Evolutionary conservation across 2,329 filamentous ascomycete genomes (phyloP), one percentile per base, ranked within the genome.

Genomic region (Thelonectria discophora): DNA sequence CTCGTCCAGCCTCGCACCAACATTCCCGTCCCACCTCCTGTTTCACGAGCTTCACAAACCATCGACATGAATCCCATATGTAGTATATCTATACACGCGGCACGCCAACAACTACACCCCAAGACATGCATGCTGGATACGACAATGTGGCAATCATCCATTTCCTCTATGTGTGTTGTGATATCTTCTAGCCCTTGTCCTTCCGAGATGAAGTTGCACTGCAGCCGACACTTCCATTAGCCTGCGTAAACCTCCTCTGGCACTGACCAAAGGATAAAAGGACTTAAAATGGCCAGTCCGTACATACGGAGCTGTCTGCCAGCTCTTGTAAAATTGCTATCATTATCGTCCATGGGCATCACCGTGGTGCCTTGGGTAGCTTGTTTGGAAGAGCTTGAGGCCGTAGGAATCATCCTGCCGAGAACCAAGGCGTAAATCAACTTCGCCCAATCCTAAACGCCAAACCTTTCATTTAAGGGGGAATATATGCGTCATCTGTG

Each of bases 401-500:
- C 48, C 17, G 49, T 42, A 42, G 34, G 54, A 54, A 54, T 58
- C 50, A 58, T 53, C 53, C 50, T 70, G 63, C 68, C 63, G 67
- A 69, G 57, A 62, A 69, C 54, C 53, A 58, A 56, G 48, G 43
- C 59, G 62, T 55, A 64, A 66, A 67, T 65, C 64, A 66, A 66
- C 61, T 66, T 65, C 68, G 62, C 55, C 68, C 62, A 67, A 50
- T 64, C 63, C 65, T 62, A 58, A 72, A 72, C 70, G 70, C 70
- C 70, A 69, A 70, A 64, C 65, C 70, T 61, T 64, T 62, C 66
- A 67, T 65, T 59, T 46, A 56, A 56, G 69, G 69, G 58, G 70
- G 69, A 66, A 72, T 72, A 72, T 64, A 70, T 72, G 68, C 60
- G 66, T 69, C 66, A 59, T 60, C 65, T 66, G 65, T 61, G 62